phyloP scores from a whole-genome alignment of 768 basidiomycete species.

The Kwoniella dejecticola region DNA sequence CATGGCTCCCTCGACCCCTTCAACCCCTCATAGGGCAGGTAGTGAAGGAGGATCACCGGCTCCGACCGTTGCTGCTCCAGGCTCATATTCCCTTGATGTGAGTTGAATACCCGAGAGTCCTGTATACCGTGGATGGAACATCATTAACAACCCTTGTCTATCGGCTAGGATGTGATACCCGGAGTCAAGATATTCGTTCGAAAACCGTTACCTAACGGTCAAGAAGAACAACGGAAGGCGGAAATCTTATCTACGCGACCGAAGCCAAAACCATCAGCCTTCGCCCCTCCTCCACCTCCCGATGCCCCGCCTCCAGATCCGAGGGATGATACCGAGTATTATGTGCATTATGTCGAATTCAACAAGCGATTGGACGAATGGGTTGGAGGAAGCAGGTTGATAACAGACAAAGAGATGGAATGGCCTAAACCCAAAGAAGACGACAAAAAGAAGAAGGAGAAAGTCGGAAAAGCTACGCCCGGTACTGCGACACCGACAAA shows the following conservation, averaged over 20 bases:
- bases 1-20: constrained; percentile 51
- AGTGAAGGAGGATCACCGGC: constrained; percentile 42
- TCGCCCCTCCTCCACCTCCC: constrained; percentile 44
- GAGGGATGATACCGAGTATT: constrained; percentile 86
- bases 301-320: constrained; percentile 63
- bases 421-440: constrained; percentile 66
- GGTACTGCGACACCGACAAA: constrained; percentile 26
- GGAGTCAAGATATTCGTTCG: constrained; percentile 95
- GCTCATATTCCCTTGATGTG: constrained; percentile 48
- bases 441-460: constrained; percentile 58
- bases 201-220: constrained; percentile 72
- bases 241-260: constrained; percentile 95
- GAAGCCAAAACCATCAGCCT: constrained; percentile 62
- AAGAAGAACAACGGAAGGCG: constrained; percentile 84
- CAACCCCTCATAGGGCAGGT: constrained; percentile 34
- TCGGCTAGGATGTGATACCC: constrained; percentile 72
- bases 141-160: not conserved
- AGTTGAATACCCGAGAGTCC: too few species aligned
- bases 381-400: constrained; percentile 83
- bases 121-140: too few species aligned
- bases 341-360: constrained; percentile 98
- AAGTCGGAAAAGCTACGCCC: constrained; percentile 60
- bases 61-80: constrained; percentile 45
- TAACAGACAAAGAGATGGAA: constrained; percentile 82
- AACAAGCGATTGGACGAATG: constrained; percentile 99